Base-by-base conservation (phyloP, 305 asterid genomes). In the Striga hermonthica region DNA sequence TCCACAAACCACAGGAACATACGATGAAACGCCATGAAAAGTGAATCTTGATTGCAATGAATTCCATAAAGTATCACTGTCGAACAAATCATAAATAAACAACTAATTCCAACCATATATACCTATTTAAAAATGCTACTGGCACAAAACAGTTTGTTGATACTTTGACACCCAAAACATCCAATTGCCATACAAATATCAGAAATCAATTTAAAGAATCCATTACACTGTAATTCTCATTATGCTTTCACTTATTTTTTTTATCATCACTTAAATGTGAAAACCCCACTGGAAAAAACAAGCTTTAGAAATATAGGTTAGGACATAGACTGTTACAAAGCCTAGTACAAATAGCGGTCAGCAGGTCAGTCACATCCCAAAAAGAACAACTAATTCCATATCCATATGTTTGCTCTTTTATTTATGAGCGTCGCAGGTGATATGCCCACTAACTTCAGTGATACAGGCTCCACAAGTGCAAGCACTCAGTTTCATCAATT, bases 401-500 rank as follows among this genome's bases (percentile, higher is more conserved):
- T 22, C 31, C 31, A 22, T 22, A 22, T 22, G 31, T 22, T 22
- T 45, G 12, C 3, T 9, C 12, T 45, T 45, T 45, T 45, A 2
- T 9, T 45, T 9, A 41, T 41, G 47, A 3, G 47, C 4, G 10
- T 41, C 7, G 9, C 10, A 10, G 7, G 10, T 6, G 6, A 6
- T 41, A 41, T 36, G 12, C n/a, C 55, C 35, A 38, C 47, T 12
- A 36, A 50, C 58, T 44, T 40, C 5, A 48, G 41, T 39, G 52
- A 16, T 61, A 60, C 16, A 54, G 62, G 65, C 48, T 47, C 39
- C 38, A 28, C 36, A 64, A 28, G 39, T 44, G 55, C 54, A 38
- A 43, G 64, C 9, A 57, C n/a, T 38, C 62, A 39, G 52, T 47
- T 16, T 38, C 43, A 40, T 72, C 60, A 38, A n/a, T 58, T 44